Percentiles rank a stretch among this genome's conserved stretches.
These are phyloP conservation scores for Exutisphaerella laricina DNA, from an alignment of 2,329 filamentous ascomycete genomes.

Conservation along the genomic window DNA sequence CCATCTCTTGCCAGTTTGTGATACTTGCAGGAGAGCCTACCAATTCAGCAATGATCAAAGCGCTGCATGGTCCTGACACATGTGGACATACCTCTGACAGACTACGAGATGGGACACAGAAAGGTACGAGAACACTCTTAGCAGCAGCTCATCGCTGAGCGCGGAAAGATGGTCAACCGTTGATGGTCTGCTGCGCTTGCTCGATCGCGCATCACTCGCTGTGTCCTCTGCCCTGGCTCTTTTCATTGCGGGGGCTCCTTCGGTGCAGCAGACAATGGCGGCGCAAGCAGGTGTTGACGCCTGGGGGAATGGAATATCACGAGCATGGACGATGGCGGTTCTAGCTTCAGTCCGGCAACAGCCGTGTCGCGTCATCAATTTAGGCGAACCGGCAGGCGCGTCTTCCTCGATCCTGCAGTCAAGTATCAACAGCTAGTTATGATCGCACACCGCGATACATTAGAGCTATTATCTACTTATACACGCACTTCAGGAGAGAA, in stretches of 20 bases:
- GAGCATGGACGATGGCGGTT: no score
- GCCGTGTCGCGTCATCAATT: no score
- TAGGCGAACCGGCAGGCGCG: no score
- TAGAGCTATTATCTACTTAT: no score
- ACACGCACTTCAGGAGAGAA: no score
- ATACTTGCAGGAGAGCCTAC: constrained; percentile 69
- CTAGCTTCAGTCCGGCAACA: no score
- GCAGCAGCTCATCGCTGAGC: constrained; percentile 80
- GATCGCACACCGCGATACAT: no score
- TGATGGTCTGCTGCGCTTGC: constrained; percentile 43
- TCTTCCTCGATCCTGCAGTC: no score
- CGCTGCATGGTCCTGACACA: not conserved
- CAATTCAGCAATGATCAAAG: constrained; percentile 39
- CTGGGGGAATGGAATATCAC: not conserved
- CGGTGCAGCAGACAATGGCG: no score
- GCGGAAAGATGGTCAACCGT: constrained; percentile 59
- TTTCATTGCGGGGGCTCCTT: no score
- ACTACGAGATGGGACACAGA: constrained; percentile 61
- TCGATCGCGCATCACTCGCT: constrained; percentile 25
- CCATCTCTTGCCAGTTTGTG: constrained; percentile 68
- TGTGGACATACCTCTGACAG: constrained; percentile 50
- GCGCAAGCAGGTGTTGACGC: no score
- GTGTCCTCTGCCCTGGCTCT: constrained; percentile 32
- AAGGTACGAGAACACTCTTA: constrained; percentile 78
- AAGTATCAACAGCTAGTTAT: no score